Evolutionary conservation across 371 early-diverging fungal species (phyloP), one percentile per base, ranked within the genome.

Genomic region (Zychaea mexicana): DNA sequence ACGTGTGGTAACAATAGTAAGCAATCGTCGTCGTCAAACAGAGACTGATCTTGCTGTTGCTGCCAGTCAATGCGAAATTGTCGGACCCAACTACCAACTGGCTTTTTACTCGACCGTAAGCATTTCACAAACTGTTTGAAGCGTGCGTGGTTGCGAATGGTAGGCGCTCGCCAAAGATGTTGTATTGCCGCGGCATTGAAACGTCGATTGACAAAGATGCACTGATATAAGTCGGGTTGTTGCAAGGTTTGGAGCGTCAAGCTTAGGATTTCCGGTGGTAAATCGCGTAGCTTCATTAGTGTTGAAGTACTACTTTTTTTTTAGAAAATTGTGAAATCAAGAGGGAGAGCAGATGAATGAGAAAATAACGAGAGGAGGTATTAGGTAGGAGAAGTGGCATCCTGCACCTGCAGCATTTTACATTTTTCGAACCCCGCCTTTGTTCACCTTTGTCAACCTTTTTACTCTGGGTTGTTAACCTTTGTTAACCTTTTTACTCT

Each of bases 1-100:
- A 69, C 53, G 24, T 65, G 28, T 24, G 36, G 66, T 30, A 76
- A 39, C 28, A 64, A 22, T 32, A 64, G 27, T 15, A 73, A 42
- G 7, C 66, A 71, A 15, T 73, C 76, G 54, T 81, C 76, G 27
- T 52, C 65, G 5, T 69, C 19, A 22, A 59, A 15, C n/a, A n/a
- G n/a, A 49, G 21, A 31, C 13, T 42, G n/a, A 42, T 42, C 42
- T 42, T 42, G 42, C n/a, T 42, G 42, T n/a, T 42, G 42, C 4
- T 27, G 60, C 60, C 55, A 28, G 17, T n/a, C 17, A 13, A 70
- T 26, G 17, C 19, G 22, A 36, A 70, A 52, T 9, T 52, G 62
- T 2, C 70, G 70, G 15, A 66, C 57, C 57, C 52, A 62, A 21
- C 54, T 24, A 8, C 70, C 70, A 13, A 60, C 52, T 12, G 62